Percentiles rank a stretch among this genome's conserved stretches.
Conservation (phyloP, 1,284 basidiomycete species). For the Boletus albobrunnescens region DNA sequence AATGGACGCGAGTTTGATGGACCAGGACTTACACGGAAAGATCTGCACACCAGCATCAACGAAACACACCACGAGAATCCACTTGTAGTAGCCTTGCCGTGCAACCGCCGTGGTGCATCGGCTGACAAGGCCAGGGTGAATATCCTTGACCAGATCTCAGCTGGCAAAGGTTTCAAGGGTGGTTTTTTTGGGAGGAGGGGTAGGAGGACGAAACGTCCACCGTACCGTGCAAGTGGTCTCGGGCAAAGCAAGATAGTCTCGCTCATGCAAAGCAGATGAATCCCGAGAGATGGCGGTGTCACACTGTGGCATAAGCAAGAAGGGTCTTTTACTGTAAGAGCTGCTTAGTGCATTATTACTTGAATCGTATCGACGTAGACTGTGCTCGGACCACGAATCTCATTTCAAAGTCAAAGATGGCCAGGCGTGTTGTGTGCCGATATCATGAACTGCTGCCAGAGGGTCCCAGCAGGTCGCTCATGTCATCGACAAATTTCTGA, state of each 20-base stretch:
- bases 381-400: background rate
- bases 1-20: background rate
- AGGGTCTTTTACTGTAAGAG: constrained; percentile 1
- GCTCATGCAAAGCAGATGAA: constrained; percentile 20
- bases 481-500: constrained; percentile 70
- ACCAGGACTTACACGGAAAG: constrained; percentile 58
- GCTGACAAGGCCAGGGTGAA: constrained; percentile 47
- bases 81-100: constrained; percentile 15
- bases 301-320: too few relatives aligned
- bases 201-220: constrained; percentile 62
- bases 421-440: too few relatives aligned
- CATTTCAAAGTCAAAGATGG: background rate
- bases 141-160: constrained; percentile 67
- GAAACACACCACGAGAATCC: constrained; percentile 32
- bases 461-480: constrained; percentile 53
- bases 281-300: background rate
- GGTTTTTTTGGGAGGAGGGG: constrained; percentile 58
- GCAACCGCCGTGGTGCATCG: constrained; percentile 12
- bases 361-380: background rate
- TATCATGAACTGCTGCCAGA: constrained; percentile 14
- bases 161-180: constrained; percentile 54
- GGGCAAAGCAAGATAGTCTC: constrained; percentile 42
- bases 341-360: constrained; percentile 2
- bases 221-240: constrained; percentile 45
- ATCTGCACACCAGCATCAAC: constrained; percentile 63